These are phyloP conservation scores for Ceratobasidium sp. DNA, from an alignment of 1,284 basidiomycete species.

Conservation along the genomic window DNA sequence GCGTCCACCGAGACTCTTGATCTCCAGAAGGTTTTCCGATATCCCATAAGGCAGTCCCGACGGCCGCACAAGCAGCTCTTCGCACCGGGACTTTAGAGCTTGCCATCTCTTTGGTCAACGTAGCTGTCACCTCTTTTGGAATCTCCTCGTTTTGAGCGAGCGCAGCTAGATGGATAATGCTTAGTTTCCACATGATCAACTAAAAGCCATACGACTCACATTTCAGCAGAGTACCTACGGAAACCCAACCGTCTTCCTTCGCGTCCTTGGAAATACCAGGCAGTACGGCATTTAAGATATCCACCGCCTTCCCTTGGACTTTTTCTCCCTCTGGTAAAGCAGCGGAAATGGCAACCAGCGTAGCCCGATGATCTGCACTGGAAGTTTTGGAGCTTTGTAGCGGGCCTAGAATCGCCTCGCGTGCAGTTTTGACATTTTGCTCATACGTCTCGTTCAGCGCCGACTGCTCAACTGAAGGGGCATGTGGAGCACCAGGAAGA, in stretches of 20 bases:
- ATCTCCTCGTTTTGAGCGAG: constrained; percentile 24
- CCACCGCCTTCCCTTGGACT: constrained; percentile 55
- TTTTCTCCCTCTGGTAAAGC: constrained; percentile 57
- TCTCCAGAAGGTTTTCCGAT: constrained; percentile 48
- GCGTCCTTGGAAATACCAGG: constrained; percentile 43
- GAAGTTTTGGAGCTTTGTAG: constrained; percentile 84
- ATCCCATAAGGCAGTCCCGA: constrained; percentile 60
- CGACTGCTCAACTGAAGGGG: too few relatives aligned
- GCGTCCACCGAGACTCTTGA: constrained; percentile 51
- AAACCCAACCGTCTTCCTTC: constrained; percentile 65
- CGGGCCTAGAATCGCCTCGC: constrained; percentile 70
- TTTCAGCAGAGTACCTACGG: constrained; percentile 51
- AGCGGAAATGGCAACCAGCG: constrained; percentile 81
- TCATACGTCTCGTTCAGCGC: constrained; percentile 40
- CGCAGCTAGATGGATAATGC: background rate
- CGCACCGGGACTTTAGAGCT: constrained; percentile 58
- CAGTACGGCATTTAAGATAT: constrained; percentile 52
- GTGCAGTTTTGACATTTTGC: constrained; percentile 55
- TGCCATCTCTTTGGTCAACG: constrained; percentile 47
- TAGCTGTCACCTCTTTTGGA: constrained; percentile 16
- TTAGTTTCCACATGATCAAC: background rate
- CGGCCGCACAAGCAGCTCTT: constrained; percentile 59
- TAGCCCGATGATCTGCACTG: constrained; percentile 83
- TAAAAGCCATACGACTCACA: constrained; percentile 43
- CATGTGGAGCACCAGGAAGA: constrained; percentile 21